Conservation (phyloP, 139 green algal species). For the Picochlorum sp. region DNA sequence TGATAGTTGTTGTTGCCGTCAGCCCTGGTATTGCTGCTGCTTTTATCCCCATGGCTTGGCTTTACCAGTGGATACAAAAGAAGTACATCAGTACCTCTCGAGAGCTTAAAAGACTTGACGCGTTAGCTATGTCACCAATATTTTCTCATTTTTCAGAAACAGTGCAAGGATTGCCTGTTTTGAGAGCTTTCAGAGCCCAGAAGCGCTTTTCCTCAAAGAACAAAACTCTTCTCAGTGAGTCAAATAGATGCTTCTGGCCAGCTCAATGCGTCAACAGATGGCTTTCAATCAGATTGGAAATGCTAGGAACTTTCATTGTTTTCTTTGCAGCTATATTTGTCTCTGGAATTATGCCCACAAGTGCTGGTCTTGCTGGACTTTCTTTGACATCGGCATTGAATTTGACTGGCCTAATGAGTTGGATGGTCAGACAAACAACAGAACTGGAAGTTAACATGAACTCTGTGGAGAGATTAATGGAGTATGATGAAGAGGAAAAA, state of each 20-base stretch:
- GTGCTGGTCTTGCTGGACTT: conserved; percentile 75
- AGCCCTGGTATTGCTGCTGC: conserved; percentile 40
- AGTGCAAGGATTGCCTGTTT: conserved; percentile 47
- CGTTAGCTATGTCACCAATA: conserved; percentile 68
- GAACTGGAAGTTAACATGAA: conserved; percentile 64
- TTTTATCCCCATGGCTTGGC: conserved; percentile 41
- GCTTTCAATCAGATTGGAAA: conserved; percentile 83
- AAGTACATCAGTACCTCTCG: conserved; percentile 60
- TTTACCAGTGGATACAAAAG: conserved; percentile 48
- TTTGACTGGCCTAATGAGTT: conserved; percentile 77
- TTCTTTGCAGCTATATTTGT: conserved; percentile 41
- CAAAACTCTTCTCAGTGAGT: conserved; percentile 40
- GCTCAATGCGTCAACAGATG: conserved; percentile 77
- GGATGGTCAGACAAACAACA: conserved; percentile 59
- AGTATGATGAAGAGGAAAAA: conserved; percentile 49
- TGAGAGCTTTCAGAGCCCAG: conserved; percentile 71
- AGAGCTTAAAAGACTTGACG: conserved; percentile 82
- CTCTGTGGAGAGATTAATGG: conserved; percentile 76
- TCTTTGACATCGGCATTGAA: conserved; percentile 78
- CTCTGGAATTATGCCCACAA: conserved; percentile 37
- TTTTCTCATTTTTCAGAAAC: conserved; percentile 50
- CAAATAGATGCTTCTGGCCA: conserved; percentile 63
- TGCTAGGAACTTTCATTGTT: conserved; percentile 67
- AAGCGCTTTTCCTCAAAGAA: conserved; percentile 31
- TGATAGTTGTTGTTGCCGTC: conserved; percentile 50